phyloP scores from a whole-genome alignment of 495 filamentous ascomycete genomes.

The Sporormia fimetaria region DNA sequence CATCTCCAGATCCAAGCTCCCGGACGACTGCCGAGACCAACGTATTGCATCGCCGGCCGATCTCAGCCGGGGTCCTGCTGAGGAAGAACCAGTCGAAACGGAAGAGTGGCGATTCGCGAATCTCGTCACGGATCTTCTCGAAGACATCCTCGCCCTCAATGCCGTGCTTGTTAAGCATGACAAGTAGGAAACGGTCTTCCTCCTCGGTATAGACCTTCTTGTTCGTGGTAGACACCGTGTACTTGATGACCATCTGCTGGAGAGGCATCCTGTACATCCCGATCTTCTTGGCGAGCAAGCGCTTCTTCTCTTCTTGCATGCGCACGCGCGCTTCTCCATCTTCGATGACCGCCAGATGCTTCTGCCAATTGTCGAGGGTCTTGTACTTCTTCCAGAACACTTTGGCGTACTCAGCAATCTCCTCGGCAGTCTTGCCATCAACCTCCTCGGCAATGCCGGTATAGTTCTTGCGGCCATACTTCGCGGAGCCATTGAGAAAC shows the following conservation, averaged over 20 bases:
- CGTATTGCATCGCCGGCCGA: constrained; percentile 84
- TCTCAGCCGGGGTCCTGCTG: constrained; percentile 82
- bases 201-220: constrained; percentile 99
- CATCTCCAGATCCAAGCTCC: constrained; percentile 57
- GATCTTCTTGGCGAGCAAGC: constrained; percentile 92
- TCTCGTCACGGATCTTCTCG: constrained; percentile 40
- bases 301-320: constrained; percentile 82
- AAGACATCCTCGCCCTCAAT: constrained; percentile 40
- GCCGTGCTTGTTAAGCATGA: constrained; percentile 82
- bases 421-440: constrained; percentile 74
- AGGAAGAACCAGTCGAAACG: constrained; percentile 99
- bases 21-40: constrained; percentile 85
- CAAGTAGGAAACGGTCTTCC: constrained; percentile 91
- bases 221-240: constrained; percentile 96
- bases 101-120: constrained; percentile 89
- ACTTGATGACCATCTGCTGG: constrained; percentile 96
- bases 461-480: constrained; percentile 78
- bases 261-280: constrained; percentile 89
- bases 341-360: constrained; percentile 78
- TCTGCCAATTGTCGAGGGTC: constrained; percentile 76
- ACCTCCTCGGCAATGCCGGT: constrained; percentile 77
- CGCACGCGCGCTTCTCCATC: constrained; percentile 80
- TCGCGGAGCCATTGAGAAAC: constrained; percentile 88
- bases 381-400: constrained; percentile 90
- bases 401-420: constrained; percentile 80